A percentile compares a stretch with the other conserved stretches of the same genome.
Conservation (phyloP, 2,329 filamentous ascomycete species). For the Endoconidiophora polonica region DNA sequence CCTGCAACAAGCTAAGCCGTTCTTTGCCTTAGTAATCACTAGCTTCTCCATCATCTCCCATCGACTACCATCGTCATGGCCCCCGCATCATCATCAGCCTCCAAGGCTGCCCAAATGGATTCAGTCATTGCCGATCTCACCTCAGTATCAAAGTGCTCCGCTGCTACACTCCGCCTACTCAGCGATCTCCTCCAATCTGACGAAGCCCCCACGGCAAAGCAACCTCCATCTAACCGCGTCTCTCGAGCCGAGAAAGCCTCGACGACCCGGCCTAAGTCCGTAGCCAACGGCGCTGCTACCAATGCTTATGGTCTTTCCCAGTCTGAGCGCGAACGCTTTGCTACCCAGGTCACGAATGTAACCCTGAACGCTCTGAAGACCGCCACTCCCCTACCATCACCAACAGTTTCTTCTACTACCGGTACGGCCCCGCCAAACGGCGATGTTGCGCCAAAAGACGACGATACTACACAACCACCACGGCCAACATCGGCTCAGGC, state of each 20-base stretch:
- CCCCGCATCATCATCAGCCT: not conserved
- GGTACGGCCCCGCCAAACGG: not conserved
- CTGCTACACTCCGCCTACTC: slow-evolving; percentile 10
- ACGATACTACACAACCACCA: slow-evolving; percentile 1
- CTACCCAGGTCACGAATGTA: slow-evolving; percentile 56
- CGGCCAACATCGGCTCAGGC: slow-evolving; percentile 7
- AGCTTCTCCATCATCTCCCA: not conserved
- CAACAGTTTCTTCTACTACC: not conserved
- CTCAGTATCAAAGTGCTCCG: slow-evolving; percentile 7
- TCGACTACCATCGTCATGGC: not conserved
- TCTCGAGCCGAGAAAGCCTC: slow-evolving; percentile 16
- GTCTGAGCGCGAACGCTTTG: slow-evolving; percentile 48
- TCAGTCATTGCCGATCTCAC: slow-evolving; percentile 11
- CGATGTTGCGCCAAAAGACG: not conserved
- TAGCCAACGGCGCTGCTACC: not conserved
- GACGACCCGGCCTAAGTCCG: slow-evolving; percentile 21
- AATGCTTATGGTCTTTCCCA: slow-evolving; percentile 25
- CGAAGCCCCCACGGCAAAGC: slow-evolving; percentile 3
- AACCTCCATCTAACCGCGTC: slow-evolving; percentile 11
- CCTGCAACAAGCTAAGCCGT: not conserved
- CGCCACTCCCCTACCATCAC: slow-evolving; percentile 20
- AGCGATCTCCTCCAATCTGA: slow-evolving; percentile 9
- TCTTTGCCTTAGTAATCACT: not conserved
- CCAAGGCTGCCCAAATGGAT: slow-evolving; percentile 10
- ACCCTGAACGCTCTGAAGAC: slow-evolving; percentile 53